These are phyloP conservation scores for Starmerella bombi DNA, from an alignment of 805 yeast species.

Conservation along the genomic window DNA sequence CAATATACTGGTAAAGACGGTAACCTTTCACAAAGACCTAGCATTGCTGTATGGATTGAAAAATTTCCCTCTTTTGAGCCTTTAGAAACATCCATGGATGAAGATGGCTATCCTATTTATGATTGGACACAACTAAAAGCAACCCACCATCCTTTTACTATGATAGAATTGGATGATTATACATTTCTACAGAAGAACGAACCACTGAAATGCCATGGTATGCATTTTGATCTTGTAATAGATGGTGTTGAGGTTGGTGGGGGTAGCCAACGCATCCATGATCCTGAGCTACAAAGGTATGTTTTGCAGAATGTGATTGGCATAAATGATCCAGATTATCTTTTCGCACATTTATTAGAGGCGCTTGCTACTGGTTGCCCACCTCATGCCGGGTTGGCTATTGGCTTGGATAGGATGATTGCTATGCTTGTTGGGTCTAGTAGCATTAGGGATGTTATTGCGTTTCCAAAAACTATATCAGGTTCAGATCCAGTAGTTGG, in stretches of 20 bases:
- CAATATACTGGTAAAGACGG: background rate
- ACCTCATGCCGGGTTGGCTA: conserved; percentile 95
- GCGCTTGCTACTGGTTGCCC: conserved; percentile 91
- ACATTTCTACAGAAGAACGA: conserved; percentile 34
- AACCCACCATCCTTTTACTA: conserved; percentile 96
- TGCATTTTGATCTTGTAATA: conserved; percentile 84
- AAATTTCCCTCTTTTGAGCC: conserved; percentile 91
- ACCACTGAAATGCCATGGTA: conserved; percentile 64
- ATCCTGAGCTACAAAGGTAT: conserved; percentile 59
- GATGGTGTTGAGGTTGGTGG: conserved; percentile 97
- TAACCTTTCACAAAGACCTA: conserved; percentile 4
- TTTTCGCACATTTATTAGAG: conserved; percentile 74
- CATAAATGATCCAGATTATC: conserved; percentile 41
- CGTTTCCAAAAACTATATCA: conserved; percentile 84
- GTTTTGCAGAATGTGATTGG: conserved; percentile 53
- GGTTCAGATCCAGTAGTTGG: conserved; percentile 83
- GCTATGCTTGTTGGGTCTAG: conserved; percentile 72
- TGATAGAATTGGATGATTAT: conserved; percentile 65
- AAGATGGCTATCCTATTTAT: conserved; percentile 47
- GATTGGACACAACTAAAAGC: conserved; percentile 39
- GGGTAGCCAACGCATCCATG: conserved; percentile 92
- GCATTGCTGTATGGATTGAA: conserved; percentile 54
- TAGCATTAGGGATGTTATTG: conserved; percentile 83
- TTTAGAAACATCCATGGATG: conserved; percentile 14
- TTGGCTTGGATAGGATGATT: conserved; percentile 86